These are phyloP conservation scores for Oryza longistaminata DNA, from an alignment of 176 grass and related monocot genomes.

Conservation along the genomic window DNA sequence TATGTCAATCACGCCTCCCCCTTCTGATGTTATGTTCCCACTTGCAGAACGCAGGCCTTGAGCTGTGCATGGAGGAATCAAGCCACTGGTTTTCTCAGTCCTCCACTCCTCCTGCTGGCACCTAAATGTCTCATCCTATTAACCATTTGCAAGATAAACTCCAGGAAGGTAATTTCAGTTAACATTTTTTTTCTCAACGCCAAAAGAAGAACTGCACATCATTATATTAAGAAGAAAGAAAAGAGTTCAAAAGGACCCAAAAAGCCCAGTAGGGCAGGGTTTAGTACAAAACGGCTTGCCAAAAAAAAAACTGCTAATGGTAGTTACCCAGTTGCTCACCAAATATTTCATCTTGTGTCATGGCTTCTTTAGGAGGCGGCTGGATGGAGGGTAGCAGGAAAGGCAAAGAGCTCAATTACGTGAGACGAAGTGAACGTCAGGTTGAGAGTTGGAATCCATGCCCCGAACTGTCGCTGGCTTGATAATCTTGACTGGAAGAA, in stretches of 20 bases:
- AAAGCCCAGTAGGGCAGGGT: no score
- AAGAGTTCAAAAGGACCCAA: no score
- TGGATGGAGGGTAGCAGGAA: not conserved
- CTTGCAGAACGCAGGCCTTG: not conserved
- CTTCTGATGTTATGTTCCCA: slow-evolving; percentile 37
- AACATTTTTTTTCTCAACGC: no score
- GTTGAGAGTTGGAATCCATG: slow-evolving; percentile 14
- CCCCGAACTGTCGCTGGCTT: slow-evolving; percentile 25
- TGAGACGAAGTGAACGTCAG: slow-evolving; percentile 46
- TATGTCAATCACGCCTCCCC: not conserved
- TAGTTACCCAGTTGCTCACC: not conserved
- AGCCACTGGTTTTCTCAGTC: not conserved
- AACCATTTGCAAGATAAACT: not conserved
- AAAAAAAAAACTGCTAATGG: not conserved
- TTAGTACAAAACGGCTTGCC: no score
- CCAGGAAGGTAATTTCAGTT: not conserved
- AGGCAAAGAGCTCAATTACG: slow-evolving; percentile 33
- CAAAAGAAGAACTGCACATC: no score
- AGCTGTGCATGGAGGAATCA: not conserved
- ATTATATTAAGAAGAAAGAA: no score
- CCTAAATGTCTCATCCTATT: not conserved
- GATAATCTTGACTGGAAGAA: slow-evolving; percentile 54
- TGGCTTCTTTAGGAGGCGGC: not conserved
- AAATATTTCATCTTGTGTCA: slow-evolving; percentile 7
- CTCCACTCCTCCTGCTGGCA: not conserved